Conservation (phyloP, 148 eudicot genomes). For the Agrostemma githago region DNA sequence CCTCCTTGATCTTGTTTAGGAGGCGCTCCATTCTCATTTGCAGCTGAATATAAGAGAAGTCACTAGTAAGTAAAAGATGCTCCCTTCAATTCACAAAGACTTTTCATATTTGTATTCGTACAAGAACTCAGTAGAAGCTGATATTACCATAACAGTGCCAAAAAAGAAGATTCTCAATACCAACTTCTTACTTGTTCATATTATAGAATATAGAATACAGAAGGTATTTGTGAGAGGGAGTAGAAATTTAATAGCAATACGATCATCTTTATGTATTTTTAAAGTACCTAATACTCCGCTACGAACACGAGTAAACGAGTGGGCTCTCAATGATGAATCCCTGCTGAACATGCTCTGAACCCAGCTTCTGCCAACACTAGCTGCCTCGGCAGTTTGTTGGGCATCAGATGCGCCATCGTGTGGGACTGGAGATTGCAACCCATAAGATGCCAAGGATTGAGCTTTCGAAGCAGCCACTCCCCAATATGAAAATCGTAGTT, state of each 20-base stretch:
- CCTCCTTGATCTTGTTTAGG: constrained; percentile 62
- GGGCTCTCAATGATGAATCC: constrained; percentile 57
- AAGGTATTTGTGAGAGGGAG: neutral
- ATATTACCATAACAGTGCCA: neutral
- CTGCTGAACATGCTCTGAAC: constrained; percentile 99
- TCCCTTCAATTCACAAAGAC: neutral
- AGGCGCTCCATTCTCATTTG: constrained; percentile 60
- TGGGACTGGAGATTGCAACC: constrained; percentile 66
- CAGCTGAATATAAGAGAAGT: constrained; percentile 33
- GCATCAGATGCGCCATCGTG: constrained; percentile 62
- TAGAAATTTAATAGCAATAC: constrained; percentile 31
- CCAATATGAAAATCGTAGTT: constrained; percentile 75
- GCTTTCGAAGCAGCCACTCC: constrained; percentile 69
- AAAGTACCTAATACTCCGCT: constrained; percentile 40
- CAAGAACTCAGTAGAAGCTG: neutral
- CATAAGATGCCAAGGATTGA: constrained; percentile 50
- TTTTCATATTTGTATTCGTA: neutral
- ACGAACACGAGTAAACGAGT: constrained; percentile 63
- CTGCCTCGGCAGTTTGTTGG: constrained; percentile 82
- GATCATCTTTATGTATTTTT: constrained; percentile 53
- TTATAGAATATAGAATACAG: neutral
- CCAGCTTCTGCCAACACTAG: constrained; percentile 97
- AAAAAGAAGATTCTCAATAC: neutral
- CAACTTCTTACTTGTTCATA: neutral
- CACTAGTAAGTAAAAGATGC: neutral